Conservation (phyloP, 495 filamentous ascomycete species). For the Penicillium taxi region DNA sequence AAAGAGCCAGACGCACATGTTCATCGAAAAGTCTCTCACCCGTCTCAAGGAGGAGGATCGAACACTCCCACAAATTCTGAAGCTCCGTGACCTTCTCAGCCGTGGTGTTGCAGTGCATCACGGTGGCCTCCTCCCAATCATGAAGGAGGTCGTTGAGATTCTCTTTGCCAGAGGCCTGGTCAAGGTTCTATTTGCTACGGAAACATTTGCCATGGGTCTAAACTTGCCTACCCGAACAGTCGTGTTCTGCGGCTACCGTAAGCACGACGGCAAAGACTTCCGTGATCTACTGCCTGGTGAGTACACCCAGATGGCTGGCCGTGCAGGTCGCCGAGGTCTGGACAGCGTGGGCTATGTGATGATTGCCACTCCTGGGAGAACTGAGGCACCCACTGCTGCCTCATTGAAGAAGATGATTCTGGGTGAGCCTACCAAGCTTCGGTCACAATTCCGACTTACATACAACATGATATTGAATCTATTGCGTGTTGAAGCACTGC, state of each 20-base stretch:
- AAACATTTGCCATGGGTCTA: slow-evolving; percentile 97
- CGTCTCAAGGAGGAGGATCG: slow-evolving; percentile 87
- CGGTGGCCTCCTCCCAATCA: slow-evolving; percentile 88
- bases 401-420: slow-evolving; percentile 88
- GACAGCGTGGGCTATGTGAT: slow-evolving; percentile 91
- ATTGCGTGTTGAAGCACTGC: slow-evolving; percentile 88
- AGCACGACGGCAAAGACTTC: slow-evolving; percentile 87
- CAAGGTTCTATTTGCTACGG: slow-evolving; percentile 93
- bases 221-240: slow-evolving; percentile 95
- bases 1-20: slow-evolving; percentile 96
- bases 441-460: slow-evolving; percentile 91
- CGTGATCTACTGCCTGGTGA: slow-evolving; percentile 88
- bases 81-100: slow-evolving; percentile 74
- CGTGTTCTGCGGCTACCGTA: slow-evolving; percentile 93
- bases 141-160: slow-evolving; percentile 97
- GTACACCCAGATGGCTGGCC: slow-evolving; percentile 97
- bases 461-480: slow-evolving; percentile 99
- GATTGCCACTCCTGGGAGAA: slow-evolving; percentile 71
- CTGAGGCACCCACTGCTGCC: slow-evolving; percentile 79
- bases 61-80: slow-evolving; percentile 77
- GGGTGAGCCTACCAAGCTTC: slow-evolving; percentile 87
- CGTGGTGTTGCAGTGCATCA: slow-evolving; percentile 95
- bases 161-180: slow-evolving; percentile 90
- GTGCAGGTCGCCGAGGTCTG: slow-evolving; percentile 86
- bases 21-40: slow-evolving; percentile 90